Base-by-base conservation (phyloP, 352 stramenopile species). In the Phytophthora sojae region DNA sequence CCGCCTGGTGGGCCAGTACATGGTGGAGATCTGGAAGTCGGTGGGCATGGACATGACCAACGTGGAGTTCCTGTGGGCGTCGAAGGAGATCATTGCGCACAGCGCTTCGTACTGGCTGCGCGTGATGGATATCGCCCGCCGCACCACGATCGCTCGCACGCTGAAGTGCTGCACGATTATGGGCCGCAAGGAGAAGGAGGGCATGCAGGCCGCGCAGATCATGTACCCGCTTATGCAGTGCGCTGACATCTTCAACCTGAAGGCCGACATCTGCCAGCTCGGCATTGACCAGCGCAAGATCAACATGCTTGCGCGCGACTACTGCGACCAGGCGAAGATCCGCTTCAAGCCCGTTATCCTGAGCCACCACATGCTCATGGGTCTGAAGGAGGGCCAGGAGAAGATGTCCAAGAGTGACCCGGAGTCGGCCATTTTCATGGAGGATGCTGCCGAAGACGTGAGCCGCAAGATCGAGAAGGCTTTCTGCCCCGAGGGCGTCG, bases 341-440 rank as follows among this genome's bases (percentile, higher is more conserved):
- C 93, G 92, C 71, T 94, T 94, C 76, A 96, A 96, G 77, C 97
- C 97, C 42, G 92, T 99, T 39, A 99, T 99, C 77, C 82, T 99
- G 51, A 98, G 92, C 75, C 97, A 99, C 90, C 97, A 99, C 85
- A 99, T 99, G 98, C 90, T 99, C 35, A 99, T 98, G 83, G 97
- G 98, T 19, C 82, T 99, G 25, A 99, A 99, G 82, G 88, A 99
- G 65, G 98, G 98, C 5, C 97, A 99, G 79, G 97, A 99, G 75
- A 99, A 99, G 83, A 99, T 99, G 98, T 98, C 88, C 66, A 99
- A 99, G 85, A 99, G 93, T 65, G 97, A 99, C 88, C 97, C 97
- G 5, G 97, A 99, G 86, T 98, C 89, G 54, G 94, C 94, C 19
- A 98, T 99, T 68, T 99, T 99, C 79, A 99, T 99, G 98, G 98